These are phyloP conservation scores for Climacium dendroides DNA, from an alignment of 225 moss, liverwort and hornwort species.

Conservation along the genomic window DNA sequence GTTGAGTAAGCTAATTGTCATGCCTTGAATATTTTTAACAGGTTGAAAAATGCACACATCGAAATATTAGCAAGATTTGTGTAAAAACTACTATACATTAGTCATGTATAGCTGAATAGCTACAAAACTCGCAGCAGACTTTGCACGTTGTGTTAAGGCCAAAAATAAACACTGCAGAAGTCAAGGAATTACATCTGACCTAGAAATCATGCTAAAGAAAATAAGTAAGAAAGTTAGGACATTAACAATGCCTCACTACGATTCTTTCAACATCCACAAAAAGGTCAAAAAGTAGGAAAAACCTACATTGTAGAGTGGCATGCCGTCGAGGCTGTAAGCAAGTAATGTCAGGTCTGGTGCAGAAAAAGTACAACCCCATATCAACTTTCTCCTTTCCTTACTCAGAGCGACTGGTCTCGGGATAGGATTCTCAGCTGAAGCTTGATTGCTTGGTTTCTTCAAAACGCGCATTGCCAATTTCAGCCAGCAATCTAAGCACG, in stretches of 20 bases:
- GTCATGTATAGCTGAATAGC: background rate
- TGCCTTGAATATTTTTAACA: background rate
- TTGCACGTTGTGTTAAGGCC: background rate
- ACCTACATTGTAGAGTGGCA: constrained; percentile 49
- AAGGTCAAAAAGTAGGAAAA: background rate
- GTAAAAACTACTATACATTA: background rate
- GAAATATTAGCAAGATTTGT: background rate
- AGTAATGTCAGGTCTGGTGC: constrained; percentile 67
- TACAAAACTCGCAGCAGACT: background rate
- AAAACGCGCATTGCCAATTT: constrained; percentile 57
- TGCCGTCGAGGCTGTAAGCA: constrained; percentile 58
- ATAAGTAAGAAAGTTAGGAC: background rate
- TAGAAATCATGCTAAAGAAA: background rate
- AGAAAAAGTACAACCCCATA: constrained; percentile 86
- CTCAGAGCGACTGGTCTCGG: constrained; percentile 21
- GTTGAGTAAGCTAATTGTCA: background rate
- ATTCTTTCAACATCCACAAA: background rate
- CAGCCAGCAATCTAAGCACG: constrained; percentile 64
- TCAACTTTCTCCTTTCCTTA: constrained; percentile 43
- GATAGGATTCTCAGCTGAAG: constrained; percentile 1
- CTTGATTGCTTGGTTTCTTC: constrained; percentile 19
- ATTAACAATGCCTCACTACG: background rate
- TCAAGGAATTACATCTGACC: background rate
- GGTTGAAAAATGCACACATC: background rate
- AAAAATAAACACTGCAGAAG: background rate